Percentiles rank a stretch among this genome's conserved stretches.
phyloP scores from a whole-genome alignment of 78 protist species.

The Speleostelium caveatum region DNA sequence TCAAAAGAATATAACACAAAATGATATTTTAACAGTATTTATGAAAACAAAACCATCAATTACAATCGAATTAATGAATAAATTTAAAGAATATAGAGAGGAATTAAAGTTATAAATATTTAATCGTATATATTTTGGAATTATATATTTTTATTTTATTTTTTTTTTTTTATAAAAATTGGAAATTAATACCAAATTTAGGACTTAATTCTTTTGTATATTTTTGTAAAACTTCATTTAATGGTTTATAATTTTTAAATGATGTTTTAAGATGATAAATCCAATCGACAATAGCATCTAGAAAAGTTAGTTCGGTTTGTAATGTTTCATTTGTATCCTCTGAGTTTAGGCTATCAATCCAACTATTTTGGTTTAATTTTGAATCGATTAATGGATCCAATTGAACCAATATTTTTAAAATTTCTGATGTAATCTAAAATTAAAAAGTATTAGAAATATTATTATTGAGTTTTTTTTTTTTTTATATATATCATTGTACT shows the following conservation, averaged over 20 bases:
- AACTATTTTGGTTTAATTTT: neutral
- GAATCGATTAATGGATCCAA: neutral
- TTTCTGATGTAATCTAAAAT: neutral
- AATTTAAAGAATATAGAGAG: no score
- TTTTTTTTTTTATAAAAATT: no score
- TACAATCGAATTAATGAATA: no score
- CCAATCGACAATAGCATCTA: constrained; percentile 31
- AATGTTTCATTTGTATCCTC: neutral
- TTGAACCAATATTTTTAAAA: neutral
- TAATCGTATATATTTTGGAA: no score
- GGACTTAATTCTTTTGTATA: neutral
- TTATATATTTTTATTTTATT: no score
- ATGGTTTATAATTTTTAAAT: neutral
- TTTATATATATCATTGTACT: no score
- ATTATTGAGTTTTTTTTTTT: no score
- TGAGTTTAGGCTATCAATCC: neutral
- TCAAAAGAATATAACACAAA: neutral
- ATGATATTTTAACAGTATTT: no score
- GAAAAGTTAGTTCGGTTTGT: neutral
- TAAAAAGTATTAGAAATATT: no score
- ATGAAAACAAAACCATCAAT: no score
- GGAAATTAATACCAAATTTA: no score
- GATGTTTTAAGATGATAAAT: constrained; percentile 1
- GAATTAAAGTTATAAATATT: neutral
- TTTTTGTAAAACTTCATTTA: neutral